Evolutionary conservation across 2,329 filamentous ascomycete genomes (phyloP).

Genomic region (Epichloe coenophiala): DNA sequence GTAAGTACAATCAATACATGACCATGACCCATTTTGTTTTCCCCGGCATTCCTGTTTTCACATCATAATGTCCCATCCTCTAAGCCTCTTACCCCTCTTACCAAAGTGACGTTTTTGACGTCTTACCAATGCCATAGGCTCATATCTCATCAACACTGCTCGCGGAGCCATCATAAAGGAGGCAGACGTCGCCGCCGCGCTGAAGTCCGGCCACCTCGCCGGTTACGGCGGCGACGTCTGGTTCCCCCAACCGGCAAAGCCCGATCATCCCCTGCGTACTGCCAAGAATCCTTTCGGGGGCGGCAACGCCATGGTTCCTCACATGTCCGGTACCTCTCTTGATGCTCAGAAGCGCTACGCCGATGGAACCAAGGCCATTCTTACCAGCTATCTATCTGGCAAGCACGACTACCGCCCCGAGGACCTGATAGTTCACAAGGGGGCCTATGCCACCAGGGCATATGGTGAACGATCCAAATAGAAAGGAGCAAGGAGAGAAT

Average conservation of each 20-base stretch:
- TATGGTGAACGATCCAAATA: constrained; percentile 60
- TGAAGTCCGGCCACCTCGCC: constrained; percentile 81
- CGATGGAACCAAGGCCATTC: constrained; percentile 74
- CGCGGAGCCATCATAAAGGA: constrained; percentile 98
- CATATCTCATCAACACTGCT: constrained; percentile 97
- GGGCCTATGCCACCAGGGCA: constrained; percentile 89
- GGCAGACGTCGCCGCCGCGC: constrained; percentile 90
- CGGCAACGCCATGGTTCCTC: constrained; percentile 96
- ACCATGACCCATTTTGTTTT: too few species aligned
- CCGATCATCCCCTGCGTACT: constrained; percentile 83
- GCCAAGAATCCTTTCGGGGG: constrained; percentile 95
- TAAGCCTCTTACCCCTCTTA: too few species aligned
- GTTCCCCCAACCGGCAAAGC: constrained; percentile 94
- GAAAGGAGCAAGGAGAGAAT: neutral
- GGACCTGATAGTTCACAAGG: constrained; percentile 80
- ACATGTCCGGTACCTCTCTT: constrained; percentile 98
- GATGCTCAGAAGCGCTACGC: constrained; percentile 93
- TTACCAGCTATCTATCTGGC: constrained; percentile 81
- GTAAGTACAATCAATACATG: constrained; percentile 28
- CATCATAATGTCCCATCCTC: too few species aligned
- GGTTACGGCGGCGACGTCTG: constrained; percentile 85
- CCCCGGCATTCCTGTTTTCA: too few species aligned
- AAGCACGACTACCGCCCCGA: constrained; percentile 76
- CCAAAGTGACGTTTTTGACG: neutral
- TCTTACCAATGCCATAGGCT: constrained; percentile 35